Conservation (phyloP, 1,139 yeast genomes). For the Sugiyamaella grinbergsii region DNA sequence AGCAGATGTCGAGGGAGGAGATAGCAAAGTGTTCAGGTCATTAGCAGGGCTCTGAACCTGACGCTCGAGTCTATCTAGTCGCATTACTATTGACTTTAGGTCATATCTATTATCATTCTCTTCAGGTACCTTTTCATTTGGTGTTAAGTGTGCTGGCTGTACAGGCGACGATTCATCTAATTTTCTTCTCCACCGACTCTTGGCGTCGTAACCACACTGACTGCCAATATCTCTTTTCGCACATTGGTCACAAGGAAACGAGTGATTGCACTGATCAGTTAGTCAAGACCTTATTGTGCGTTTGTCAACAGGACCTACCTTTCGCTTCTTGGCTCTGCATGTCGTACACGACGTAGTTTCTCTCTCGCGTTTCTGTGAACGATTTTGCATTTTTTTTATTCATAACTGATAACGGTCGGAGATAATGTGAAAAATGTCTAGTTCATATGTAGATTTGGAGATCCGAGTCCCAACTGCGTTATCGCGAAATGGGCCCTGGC, state of each 20-base stretch:
- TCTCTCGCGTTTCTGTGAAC: conserved; percentile 14
- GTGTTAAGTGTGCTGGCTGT: not conserved
- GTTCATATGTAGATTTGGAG: no score
- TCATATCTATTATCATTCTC: conserved; percentile 1
- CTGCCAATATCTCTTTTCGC: conserved; percentile 16
- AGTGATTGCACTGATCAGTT: conserved; percentile 19
- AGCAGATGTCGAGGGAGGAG: conserved; percentile 1
- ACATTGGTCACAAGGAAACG: conserved; percentile 22
- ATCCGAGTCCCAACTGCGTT: not conserved
- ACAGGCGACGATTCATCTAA: conserved; percentile 4
- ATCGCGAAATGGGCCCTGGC: no score
- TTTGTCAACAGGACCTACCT: conserved; percentile 15
- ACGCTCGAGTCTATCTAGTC: conserved; percentile 18
- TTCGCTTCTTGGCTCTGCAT: conserved; percentile 20
- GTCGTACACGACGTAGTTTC: conserved; percentile 21
- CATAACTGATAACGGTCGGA: not conserved
- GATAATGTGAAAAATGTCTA: not conserved
- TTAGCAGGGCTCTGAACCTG: conserved; percentile 14
- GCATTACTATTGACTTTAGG: conserved; percentile 12
- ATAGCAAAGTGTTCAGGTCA: conserved; percentile 2
- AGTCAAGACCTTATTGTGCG: not conserved
- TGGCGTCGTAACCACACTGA: conserved; percentile 18
- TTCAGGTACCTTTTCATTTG: not conserved
- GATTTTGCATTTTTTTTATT: not conserved
- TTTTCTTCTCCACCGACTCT: conserved; percentile 21